A percentile compares a stretch with the other conserved stretches of the same genome.
Evolutionary conservation across 306 rosid genomes (phyloP).

Genomic region (Amphicarpaea edgeworthii): DNA sequence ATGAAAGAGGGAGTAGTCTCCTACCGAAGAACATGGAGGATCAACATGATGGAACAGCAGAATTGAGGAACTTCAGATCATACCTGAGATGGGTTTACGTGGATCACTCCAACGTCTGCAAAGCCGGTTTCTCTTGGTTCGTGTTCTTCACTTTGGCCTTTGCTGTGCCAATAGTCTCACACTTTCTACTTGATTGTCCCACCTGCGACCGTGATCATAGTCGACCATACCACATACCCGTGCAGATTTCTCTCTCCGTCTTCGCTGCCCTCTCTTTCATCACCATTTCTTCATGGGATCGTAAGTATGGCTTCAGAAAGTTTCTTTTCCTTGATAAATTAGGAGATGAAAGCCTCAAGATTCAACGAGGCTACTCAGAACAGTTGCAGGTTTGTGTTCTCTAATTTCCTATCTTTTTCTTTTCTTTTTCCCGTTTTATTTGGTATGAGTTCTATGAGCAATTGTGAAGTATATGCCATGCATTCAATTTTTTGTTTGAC

Average conservation of each 20-base stretch:
- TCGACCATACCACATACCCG: constrained; percentile 78
- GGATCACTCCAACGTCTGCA: constrained; percentile 68
- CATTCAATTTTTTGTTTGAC: not conserved
- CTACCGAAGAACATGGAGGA: constrained; percentile 10
- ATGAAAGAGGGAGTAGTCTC: constrained; percentile 39
- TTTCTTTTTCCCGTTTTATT: not conserved
- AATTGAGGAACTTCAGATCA: constrained; percentile 56
- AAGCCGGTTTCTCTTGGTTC: constrained; percentile 67
- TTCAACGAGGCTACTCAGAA: constrained; percentile 62
- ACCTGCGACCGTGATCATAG: constrained; percentile 72
- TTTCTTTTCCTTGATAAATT: constrained; percentile 83
- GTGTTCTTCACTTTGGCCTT: constrained; percentile 63
- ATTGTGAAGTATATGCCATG: not conserved
- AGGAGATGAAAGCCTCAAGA: constrained; percentile 57
- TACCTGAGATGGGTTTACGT: constrained; percentile 72
- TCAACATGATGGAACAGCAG: constrained; percentile 47
- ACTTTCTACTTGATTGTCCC: constrained; percentile 70
- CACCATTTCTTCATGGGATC: constrained; percentile 67
- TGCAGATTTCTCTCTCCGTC: constrained; percentile 68
- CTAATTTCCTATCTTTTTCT: no score
- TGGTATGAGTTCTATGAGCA: not conserved
- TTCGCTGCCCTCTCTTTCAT: constrained; percentile 66
- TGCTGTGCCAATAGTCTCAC: constrained; percentile 67
- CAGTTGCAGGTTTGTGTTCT: constrained; percentile 65
- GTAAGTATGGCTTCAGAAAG: constrained; percentile 61